Percentiles rank a stretch among this genome's conserved stretches.
These are phyloP conservation scores for Venturia carpophila DNA, from an alignment of 2,329 filamentous ascomycete genomes.

Conservation along the genomic window DNA sequence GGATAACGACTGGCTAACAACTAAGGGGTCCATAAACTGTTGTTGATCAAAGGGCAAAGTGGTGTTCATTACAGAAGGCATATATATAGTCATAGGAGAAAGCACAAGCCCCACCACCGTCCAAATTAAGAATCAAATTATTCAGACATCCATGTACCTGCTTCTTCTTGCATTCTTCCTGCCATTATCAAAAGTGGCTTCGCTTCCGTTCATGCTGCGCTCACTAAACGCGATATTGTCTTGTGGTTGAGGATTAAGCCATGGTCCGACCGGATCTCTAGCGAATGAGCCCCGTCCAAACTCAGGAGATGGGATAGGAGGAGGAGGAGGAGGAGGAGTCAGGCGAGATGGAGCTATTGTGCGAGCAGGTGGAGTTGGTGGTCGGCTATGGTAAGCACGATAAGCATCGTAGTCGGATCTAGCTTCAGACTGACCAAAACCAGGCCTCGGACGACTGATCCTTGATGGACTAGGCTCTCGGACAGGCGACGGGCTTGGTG, in stretches of 20 bases:
- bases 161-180: background rate
- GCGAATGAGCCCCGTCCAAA: constrained; percentile 4
- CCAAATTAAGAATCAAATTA: background rate
- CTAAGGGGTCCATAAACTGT: background rate
- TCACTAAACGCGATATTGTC: constrained; percentile 9
- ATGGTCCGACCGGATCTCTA: background rate
- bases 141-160: background rate
- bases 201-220: background rate
- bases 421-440: background rate
- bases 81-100: background rate
- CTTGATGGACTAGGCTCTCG: background rate
- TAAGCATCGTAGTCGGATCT: constrained; percentile 6
- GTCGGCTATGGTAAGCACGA: constrained; percentile 13
- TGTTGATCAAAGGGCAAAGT: background rate
- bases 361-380: constrained; percentile 1
- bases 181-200: background rate
- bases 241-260: constrained; percentile 3
- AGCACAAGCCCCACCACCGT: background rate
- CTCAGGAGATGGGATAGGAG: no score
- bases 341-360: background rate
- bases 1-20: no score
- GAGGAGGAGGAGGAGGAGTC: background rate
- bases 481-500: background rate
- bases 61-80: background rate
- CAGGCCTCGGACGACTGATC: background rate